Conservation (phyloP, 768 basidiomycete species). For the Boletus rex-veris region DNA sequence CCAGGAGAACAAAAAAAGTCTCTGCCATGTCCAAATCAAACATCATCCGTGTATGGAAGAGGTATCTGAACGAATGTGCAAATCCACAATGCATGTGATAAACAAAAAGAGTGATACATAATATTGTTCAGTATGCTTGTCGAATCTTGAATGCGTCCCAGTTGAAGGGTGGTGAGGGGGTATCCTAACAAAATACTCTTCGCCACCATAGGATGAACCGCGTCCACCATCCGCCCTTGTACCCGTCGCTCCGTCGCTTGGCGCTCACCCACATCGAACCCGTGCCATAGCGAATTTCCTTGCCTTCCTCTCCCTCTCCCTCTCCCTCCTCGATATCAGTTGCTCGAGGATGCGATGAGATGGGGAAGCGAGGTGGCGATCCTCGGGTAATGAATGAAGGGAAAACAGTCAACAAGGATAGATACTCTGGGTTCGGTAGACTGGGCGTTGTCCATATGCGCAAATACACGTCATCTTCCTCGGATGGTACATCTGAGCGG, state of each 20-base stretch:
- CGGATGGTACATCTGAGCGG: constrained; percentile 32
- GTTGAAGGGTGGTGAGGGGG: not conserved
- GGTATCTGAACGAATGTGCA: constrained; percentile 26
- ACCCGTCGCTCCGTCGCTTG: constrained; percentile 56
- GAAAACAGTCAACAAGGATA: constrained; percentile 67
- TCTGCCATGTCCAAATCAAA: constrained; percentile 24
- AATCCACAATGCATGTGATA: constrained; percentile 21
- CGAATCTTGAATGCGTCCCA: constrained; percentile 4
- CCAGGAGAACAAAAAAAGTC: constrained; percentile 3
- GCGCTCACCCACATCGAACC: constrained; percentile 77
- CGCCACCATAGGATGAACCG: constrained; percentile 78
- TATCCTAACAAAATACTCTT: constrained; percentile 65
- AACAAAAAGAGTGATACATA: constrained; percentile 34
- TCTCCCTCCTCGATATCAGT: constrained; percentile 71
- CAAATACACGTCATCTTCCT: constrained; percentile 49
- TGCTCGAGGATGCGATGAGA: constrained; percentile 33
- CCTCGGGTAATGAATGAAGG: constrained; percentile 72
- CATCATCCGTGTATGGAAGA: constrained; percentile 18
- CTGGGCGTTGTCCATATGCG: constrained; percentile 83
- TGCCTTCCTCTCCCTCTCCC: constrained; percentile 50
- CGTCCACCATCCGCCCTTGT: constrained; percentile 78
- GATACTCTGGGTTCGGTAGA: constrained; percentile 69
- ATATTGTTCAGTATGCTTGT: constrained; percentile 28
- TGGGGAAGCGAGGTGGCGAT: constrained; percentile 69
- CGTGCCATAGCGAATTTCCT: constrained; percentile 71